phyloP scores from a whole-genome alignment of 2,329 filamentous ascomycete species.

The Colletotrichum musicola region DNA sequence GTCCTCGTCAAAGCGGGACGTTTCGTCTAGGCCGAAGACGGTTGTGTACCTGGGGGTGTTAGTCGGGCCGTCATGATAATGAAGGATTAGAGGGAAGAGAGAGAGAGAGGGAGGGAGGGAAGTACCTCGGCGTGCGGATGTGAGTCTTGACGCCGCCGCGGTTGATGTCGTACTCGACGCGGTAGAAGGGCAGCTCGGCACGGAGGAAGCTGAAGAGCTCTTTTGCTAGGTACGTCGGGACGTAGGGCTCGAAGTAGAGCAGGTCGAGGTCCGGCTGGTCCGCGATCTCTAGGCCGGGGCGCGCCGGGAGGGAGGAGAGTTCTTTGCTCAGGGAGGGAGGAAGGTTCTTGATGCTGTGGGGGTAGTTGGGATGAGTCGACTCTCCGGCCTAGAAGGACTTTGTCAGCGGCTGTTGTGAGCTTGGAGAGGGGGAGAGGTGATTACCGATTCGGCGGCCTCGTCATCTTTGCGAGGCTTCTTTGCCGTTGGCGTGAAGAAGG shows the following conservation, averaged over 20 bases:
- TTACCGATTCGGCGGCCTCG: constrained; percentile 28
- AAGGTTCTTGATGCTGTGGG: constrained; percentile 62
- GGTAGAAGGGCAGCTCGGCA: constrained; percentile 79
- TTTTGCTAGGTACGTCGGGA: constrained; percentile 67
- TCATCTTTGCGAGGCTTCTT: constrained; percentile 54
- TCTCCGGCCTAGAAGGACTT: constrained; percentile 19
- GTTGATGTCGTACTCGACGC: constrained; percentile 79
- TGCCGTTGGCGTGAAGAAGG: constrained; percentile 71
- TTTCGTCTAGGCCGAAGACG: constrained; percentile 71
- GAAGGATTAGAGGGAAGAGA: neutral
- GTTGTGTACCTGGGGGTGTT: constrained; percentile 59
- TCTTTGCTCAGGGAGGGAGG: constrained; percentile 53
- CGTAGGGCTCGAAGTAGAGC: constrained; percentile 80
- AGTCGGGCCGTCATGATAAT: neutral
- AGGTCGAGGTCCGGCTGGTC: constrained; percentile 79
- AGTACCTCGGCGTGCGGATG: constrained; percentile 66
- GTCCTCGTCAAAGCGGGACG: constrained; percentile 67
- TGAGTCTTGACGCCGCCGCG: constrained; percentile 72
- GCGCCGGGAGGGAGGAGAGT: constrained; percentile 61
- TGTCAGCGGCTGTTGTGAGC: neutral
- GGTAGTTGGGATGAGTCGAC: constrained; percentile 61
- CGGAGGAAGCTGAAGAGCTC: constrained; percentile 79
- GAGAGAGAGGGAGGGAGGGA: neutral
- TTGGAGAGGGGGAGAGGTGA: neutral
- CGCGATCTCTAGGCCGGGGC: constrained; percentile 68